These are phyloP conservation scores for Apophysomyces trapeziformis DNA, from an alignment of 371 early-diverging fungal genomes.

Conservation along the genomic window DNA sequence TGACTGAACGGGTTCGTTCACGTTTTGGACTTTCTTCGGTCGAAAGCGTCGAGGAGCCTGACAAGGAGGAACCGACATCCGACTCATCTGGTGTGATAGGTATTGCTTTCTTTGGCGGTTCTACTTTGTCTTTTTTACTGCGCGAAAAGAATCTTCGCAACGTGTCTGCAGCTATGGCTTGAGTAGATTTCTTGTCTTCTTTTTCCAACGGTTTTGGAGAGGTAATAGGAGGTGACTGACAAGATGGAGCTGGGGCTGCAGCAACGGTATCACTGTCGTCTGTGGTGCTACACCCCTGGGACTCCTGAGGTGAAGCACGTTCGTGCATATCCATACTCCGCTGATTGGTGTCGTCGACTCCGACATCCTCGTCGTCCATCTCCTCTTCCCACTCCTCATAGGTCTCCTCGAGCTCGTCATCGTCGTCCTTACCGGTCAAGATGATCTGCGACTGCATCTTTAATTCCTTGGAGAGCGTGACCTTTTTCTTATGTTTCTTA, in stretches of 20 bases:
- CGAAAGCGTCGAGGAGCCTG: constrained; percentile 5
- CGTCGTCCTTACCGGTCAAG: constrained; percentile 31
- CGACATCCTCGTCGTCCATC: constrained; percentile 30
- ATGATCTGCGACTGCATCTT: constrained; percentile 33
- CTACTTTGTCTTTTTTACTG: constrained; percentile 34
- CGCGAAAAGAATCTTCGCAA: constrained; percentile 42
- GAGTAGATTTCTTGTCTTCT: constrained; percentile 12
- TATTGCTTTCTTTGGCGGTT: neutral
- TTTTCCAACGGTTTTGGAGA: neutral
- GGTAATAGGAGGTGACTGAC: constrained; percentile 1
- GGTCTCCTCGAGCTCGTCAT: constrained; percentile 31
- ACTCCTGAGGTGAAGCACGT: constrained; percentile 10
- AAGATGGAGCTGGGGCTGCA: constrained; percentile 5
- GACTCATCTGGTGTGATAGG: constrained; percentile 8
- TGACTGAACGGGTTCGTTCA: constrained; percentile 26
- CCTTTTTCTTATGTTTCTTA: constrained; percentile 23
- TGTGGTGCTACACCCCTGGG: constrained; percentile 12
- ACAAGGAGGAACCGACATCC: constrained; percentile 9
- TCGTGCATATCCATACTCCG: constrained; percentile 11
- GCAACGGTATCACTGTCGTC: constrained; percentile 11
- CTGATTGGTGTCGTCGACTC: constrained; percentile 3
- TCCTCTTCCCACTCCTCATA: constrained; percentile 43
- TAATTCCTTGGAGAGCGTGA: constrained; percentile 26
- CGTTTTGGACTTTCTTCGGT: constrained; percentile 2
- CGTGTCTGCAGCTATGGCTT: constrained; percentile 15